These are phyloP conservation scores for Cystobasidiaceae sp. DNA, from an alignment of 1,284 basidiomycete genomes.

Conservation along the genomic window DNA sequence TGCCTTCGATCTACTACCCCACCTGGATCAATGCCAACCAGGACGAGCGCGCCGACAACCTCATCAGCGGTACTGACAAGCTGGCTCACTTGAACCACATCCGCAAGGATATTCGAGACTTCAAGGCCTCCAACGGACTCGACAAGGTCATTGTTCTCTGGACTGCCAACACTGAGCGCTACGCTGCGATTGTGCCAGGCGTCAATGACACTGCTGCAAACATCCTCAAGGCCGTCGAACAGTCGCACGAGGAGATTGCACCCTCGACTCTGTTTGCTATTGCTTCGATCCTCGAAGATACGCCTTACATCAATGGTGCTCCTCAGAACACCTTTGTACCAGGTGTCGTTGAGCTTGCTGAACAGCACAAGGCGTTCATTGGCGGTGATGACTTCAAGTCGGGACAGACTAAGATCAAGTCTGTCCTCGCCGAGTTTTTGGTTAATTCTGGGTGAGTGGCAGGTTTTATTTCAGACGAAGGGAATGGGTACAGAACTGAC, in stretches of 20 bases:
- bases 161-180: slow-evolving; percentile 92
- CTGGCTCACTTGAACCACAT: slow-evolving; percentile 86
- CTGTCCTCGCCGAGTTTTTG: slow-evolving; percentile 93
- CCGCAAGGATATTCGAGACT: slow-evolving; percentile 85
- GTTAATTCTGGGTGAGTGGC: slow-evolving; percentile 99
- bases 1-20: slow-evolving; percentile 78
- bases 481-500: too few relatives aligned
- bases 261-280: slow-evolving; percentile 95
- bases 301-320: slow-evolving; percentile 94
- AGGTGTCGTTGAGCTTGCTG: slow-evolving; percentile 86
- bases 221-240: slow-evolving; percentile 74
- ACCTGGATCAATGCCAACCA: slow-evolving; percentile 70
- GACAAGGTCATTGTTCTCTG: slow-evolving; percentile 56
- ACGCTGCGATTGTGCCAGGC: slow-evolving; percentile 87
- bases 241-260: slow-evolving; percentile 84
- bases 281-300: slow-evolving; percentile 89
- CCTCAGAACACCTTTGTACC: slow-evolving; percentile 99
- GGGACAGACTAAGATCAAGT: slow-evolving; percentile 55
- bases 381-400: slow-evolving; percentile 93
- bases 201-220: slow-evolving; percentile 93
- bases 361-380: slow-evolving; percentile 84
- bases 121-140: slow-evolving; percentile 77
- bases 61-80: slow-evolving; percentile 81
- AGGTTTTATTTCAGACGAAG: too few relatives aligned
- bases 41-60: slow-evolving; percentile 88